Conservation (phyloP, 768 basidiomycete species). For the Flagelloscypha sp. region DNA sequence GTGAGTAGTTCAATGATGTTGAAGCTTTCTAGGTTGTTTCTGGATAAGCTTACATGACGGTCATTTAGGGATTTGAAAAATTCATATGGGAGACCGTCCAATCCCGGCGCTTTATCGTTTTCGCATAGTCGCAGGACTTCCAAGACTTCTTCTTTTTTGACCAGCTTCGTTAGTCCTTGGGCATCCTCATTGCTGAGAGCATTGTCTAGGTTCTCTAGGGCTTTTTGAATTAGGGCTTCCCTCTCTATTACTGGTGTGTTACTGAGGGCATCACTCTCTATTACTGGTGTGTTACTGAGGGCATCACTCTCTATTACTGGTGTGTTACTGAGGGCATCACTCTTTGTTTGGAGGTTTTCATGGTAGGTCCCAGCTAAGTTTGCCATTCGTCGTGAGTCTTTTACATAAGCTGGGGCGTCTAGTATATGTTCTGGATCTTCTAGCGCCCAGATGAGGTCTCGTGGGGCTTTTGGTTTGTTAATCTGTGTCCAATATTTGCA, state of each 20-base stretch:
- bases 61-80: conserved; percentile 12
- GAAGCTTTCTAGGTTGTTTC: background rate
- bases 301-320: background rate
- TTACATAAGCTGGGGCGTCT: conserved; percentile 7
- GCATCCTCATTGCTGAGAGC: background rate
- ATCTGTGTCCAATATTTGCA: conserved; percentile 15
- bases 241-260: too few relatives aligned
- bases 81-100: conserved; percentile 13
- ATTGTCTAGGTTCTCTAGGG: background rate
- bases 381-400: conserved; percentile 22
- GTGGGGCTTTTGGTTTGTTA: conserved; percentile 4
- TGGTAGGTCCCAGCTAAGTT: conserved; percentile 21
- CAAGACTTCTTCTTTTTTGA: conserved; percentile 3
- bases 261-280: background rate
- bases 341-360: conserved; percentile 16
- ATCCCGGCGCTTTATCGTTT: conserved; percentile 1
- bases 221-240: background rate
- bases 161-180: background rate
- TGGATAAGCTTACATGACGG: conserved; percentile 1
- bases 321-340: background rate
- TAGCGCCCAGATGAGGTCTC: conserved; percentile 14
- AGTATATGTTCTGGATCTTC: background rate
- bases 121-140: conserved; percentile 1
- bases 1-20: conserved; percentile 5
- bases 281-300: background rate